Evolutionary conservation across 1,284 basidiomycete species (phyloP).

Genomic region (Ustilago tritici): DNA sequence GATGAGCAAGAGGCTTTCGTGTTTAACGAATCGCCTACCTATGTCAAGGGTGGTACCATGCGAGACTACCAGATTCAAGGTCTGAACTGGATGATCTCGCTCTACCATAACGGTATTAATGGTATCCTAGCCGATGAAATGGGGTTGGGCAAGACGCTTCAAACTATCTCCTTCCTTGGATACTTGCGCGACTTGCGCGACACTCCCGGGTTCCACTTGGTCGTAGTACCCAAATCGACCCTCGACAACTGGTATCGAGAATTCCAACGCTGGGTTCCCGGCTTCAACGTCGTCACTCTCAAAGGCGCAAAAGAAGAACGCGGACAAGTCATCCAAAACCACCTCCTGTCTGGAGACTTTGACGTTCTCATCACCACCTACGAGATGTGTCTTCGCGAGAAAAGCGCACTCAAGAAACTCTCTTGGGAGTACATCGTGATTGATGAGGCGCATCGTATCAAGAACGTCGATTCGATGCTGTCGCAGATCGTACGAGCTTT

Average conservation of each 20-base stretch:
- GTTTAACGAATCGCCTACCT: conserved; percentile 64
- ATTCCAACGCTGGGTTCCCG: conserved; percentile 89
- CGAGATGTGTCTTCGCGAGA: conserved; percentile 96
- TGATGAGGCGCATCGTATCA: conserved; percentile 99
- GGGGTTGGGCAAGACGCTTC: conserved; percentile 97
- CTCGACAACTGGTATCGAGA: conserved; percentile 97
- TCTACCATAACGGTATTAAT: conserved; percentile 65
- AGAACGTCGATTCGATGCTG: conserved; percentile 97
- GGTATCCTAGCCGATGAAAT: conserved; percentile 71
- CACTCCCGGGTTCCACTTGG: conserved; percentile 85
- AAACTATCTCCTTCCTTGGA: conserved; percentile 96
- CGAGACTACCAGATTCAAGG: conserved; percentile 95
- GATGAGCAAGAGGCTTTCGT: conserved; percentile 76
- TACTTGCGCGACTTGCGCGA: conserved; percentile 89
- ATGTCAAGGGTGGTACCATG: conserved; percentile 80
- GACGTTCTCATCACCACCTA: conserved; percentile 97
- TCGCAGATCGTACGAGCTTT: conserved; percentile 95
- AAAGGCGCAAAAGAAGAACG: conserved; percentile 92
- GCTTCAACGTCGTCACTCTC: conserved; percentile 82
- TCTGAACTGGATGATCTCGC: conserved; percentile 86
- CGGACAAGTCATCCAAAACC: conserved; percentile 80
- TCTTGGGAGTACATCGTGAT: conserved; percentile 98
- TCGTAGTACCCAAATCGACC: conserved; percentile 97
- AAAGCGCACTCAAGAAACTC: conserved; percentile 89
- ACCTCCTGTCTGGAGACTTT: conserved; percentile 88